Evolutionary conservation across 2,329 filamentous ascomycete genomes (phyloP).

Genomic region (Alternaria tenuissima): DNA sequence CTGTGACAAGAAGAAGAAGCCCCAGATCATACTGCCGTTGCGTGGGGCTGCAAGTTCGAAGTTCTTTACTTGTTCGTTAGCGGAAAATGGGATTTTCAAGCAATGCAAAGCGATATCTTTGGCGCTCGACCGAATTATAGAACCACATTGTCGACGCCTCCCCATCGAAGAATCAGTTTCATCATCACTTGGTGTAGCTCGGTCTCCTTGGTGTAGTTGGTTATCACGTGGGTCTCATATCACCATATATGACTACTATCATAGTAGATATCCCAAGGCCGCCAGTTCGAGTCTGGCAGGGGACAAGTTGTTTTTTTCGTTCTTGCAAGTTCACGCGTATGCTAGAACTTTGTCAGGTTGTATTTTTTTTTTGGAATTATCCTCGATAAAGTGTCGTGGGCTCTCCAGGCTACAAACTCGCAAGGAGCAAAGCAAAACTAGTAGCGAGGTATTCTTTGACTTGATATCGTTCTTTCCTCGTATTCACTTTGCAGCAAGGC

Average conservation of each 20-base stretch:
- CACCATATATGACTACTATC: conserved; percentile 32
- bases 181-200: too few species aligned
- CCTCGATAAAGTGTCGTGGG: too few species aligned
- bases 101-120: too few species aligned
- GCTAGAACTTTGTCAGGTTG: background rate
- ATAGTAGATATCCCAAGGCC: conserved; percentile 38
- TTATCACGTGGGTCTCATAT: conserved; percentile 45
- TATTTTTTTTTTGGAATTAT: background rate
- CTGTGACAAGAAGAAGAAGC: background rate
- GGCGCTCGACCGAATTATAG: fast-evolving
- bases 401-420: too few species aligned
- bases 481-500: background rate
- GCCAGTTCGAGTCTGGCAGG: conserved; percentile 42
- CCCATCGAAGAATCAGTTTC: too few species aligned
- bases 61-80: background rate
- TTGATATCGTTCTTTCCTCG: background rate
- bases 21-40: background rate
- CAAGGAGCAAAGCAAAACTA: too few species aligned
- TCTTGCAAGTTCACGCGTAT: too few species aligned
- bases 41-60: background rate
- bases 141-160: too few species aligned
- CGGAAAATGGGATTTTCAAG: background rate
- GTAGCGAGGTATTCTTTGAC: too few species aligned
- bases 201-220: conserved; percentile 41
- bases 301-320: conserved; percentile 17